These are phyloP conservation scores for Cryptococcus jaspeensis DNA, from an alignment of 1,284 basidiomycete genomes.

Conservation along the genomic window DNA sequence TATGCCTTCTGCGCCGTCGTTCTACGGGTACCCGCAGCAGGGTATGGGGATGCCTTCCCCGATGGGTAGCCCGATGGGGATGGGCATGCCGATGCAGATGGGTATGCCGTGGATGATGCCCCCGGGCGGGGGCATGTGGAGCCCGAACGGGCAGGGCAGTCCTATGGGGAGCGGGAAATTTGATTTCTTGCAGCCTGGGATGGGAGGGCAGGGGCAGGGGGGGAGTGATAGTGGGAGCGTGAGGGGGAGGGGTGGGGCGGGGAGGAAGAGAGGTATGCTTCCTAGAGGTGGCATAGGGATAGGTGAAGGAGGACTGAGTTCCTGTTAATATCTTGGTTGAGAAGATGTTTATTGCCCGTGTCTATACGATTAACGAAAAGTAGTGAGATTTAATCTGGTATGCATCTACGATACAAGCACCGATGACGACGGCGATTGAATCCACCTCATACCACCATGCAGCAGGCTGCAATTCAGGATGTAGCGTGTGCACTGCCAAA, in stretches of 20 bases:
- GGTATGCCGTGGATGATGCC: slow-evolving; percentile 10
- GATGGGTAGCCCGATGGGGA: slow-evolving; percentile 1
- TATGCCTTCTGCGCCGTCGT: neutral
- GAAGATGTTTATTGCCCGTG: too few species aligned
- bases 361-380: too few species aligned
- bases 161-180: neutral
- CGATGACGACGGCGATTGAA: too few species aligned
- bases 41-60: neutral
- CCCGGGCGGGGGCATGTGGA: neutral
- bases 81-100: slow-evolving; percentile 3
- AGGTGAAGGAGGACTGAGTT: too few species aligned
- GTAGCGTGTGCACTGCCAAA: too few species aligned
- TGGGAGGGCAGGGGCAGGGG: neutral
- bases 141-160: neutral
- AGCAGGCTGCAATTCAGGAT: too few species aligned
- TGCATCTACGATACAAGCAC: too few species aligned
- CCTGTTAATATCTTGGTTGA: too few species aligned
- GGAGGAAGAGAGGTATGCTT: too few species aligned
- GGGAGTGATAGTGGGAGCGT: neutral
- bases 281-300: too few species aligned
- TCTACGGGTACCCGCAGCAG: slow-evolving; percentile 3
- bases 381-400: too few species aligned
- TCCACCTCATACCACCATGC: too few species aligned
- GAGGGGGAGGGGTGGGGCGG: neutral
- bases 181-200: neutral